Evolutionary conservation across 1,139 yeast species (phyloP).

Genomic region (Sporopachydermia cereana): DNA sequence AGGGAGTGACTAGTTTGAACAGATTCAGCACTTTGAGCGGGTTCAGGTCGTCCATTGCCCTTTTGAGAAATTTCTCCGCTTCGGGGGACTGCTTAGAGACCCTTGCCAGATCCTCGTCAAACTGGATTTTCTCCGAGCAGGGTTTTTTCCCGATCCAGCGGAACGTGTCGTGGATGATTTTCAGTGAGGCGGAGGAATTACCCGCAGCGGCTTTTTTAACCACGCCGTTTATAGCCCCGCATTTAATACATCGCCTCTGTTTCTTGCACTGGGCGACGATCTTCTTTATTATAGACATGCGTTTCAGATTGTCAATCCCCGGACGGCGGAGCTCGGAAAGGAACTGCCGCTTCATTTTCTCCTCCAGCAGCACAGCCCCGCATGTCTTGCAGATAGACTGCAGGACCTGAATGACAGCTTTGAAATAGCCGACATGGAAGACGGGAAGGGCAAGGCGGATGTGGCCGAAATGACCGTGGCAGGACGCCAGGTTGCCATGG

Average conservation of each 20-base stretch:
- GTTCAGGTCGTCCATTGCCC: constrained; percentile 89
- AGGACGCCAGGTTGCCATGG: constrained; percentile 82
- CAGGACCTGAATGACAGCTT: constrained; percentile 75
- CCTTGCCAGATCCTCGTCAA: constrained; percentile 78
- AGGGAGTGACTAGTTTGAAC: constrained; percentile 74
- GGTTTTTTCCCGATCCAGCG: constrained; percentile 91
- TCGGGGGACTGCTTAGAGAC: constrained; percentile 72
- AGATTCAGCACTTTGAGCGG: constrained; percentile 82
- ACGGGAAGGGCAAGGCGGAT: constrained; percentile 88
- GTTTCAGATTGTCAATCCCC: constrained; percentile 76
- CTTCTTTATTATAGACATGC: constrained; percentile 80
- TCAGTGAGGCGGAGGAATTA: constrained; percentile 83
- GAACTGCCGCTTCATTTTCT: constrained; percentile 55
- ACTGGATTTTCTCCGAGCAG: constrained; percentile 70
- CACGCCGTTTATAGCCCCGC: constrained; percentile 89
- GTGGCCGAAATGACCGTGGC: constrained; percentile 98
- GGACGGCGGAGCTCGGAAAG: constrained; percentile 74
- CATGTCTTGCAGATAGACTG: constrained; percentile 92
- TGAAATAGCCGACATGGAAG: constrained; percentile 95
- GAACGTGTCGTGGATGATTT: constrained; percentile 91
- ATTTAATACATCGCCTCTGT: constrained; percentile 78
- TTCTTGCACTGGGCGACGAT: constrained; percentile 89
- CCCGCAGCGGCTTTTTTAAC: constrained; percentile 95
- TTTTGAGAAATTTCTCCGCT: constrained; percentile 70
- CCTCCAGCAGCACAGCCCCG: constrained; percentile 66